A percentile compares a stretch with the other conserved stretches of the same genome.
Evolutionary conservation across 371 early-diverging fungal genomes (phyloP).

Genomic region (Chytridium lagenaria): DNA sequence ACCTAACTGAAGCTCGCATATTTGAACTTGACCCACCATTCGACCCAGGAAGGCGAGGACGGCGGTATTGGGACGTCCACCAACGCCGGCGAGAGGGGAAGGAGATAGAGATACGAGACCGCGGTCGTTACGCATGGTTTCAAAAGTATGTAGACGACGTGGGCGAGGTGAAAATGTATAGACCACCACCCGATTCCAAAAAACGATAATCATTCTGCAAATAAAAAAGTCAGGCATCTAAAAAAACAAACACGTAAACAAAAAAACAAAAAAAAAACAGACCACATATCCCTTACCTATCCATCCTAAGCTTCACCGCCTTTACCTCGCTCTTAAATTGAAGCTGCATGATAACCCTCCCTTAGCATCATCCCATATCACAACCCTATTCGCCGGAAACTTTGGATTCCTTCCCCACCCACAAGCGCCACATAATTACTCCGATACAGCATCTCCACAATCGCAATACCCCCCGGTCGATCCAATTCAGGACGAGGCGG

Average conservation of each 20-base stretch:
- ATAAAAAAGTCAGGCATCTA: not conserved
- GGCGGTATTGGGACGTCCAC: constrained; percentile 30
- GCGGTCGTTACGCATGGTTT: constrained; percentile 82
- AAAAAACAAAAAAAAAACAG: not conserved
- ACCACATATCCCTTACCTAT: constrained; percentile 60
- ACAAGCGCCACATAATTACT: constrained; percentile 49
- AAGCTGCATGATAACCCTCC: constrained; percentile 74
- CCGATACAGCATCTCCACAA: constrained; percentile 41
- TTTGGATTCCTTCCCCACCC: constrained; percentile 37
- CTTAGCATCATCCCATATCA: constrained; percentile 71
- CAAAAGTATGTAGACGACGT: constrained; percentile 80
- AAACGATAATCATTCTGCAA: constrained; percentile 77
- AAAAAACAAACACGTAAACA: not conserved
- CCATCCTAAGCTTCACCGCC: constrained; percentile 78
- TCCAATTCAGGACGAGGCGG: constrained; percentile 15
- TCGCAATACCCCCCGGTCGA: constrained; percentile 31
- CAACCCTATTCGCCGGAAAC: constrained; percentile 36
- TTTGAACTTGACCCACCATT: constrained; percentile 83
- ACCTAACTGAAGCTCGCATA: constrained; percentile 68
- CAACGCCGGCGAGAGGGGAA: constrained; percentile 43
- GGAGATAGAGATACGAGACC: constrained; percentile 74
- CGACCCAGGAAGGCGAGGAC: constrained; percentile 47
- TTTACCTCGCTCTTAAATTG: constrained; percentile 85
- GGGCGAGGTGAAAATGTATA: constrained; percentile 71
- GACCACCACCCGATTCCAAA: constrained; percentile 82